phyloP scores from a whole-genome alignment of 2,329 filamentous ascomycete species.

The Aureobasidium subglaciale region DNA sequence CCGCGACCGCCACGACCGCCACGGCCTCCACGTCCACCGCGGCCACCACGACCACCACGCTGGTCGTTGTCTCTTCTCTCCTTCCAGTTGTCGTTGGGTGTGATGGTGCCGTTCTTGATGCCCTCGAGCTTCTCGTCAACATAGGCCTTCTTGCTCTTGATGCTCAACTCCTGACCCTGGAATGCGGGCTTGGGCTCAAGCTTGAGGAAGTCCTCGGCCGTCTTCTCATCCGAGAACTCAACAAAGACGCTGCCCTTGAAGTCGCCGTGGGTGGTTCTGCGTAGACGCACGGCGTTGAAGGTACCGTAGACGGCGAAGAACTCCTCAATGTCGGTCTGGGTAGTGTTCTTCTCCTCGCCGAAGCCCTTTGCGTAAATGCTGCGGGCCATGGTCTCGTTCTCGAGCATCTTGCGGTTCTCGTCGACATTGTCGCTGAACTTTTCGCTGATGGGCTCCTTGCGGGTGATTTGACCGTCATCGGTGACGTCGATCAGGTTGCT shows the following conservation, averaged over 20 bases:
- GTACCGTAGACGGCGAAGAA: slow-evolving; percentile 80
- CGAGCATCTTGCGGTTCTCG: slow-evolving; percentile 48
- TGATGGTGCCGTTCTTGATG: slow-evolving; percentile 14
- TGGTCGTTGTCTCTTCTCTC: slow-evolving; percentile 13
- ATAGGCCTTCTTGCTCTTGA: slow-evolving; percentile 86
- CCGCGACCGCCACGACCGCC: slow-evolving; percentile 3
- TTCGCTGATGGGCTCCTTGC: slow-evolving; percentile 60
- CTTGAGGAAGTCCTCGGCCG: slow-evolving; percentile 70
- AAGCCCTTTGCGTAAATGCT: slow-evolving; percentile 95
- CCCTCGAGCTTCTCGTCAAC: slow-evolving; percentile 45
- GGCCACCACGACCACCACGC: slow-evolving; percentile 12
- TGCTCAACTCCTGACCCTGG: slow-evolving; percentile 63
- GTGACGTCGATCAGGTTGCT: slow-evolving; percentile 66
- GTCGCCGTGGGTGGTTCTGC: slow-evolving; percentile 58
- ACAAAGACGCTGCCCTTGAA: slow-evolving; percentile 98
- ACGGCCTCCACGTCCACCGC: background rate
- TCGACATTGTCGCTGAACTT: slow-evolving; percentile 46
- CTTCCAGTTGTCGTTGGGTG: slow-evolving; percentile 7
- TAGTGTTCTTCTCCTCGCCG: slow-evolving; percentile 70
- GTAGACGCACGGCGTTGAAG: slow-evolving; percentile 76
- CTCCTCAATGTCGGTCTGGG: slow-evolving; percentile 88
- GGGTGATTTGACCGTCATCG: slow-evolving; percentile 67
- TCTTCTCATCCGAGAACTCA: slow-evolving; percentile 76
- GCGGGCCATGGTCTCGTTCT: slow-evolving; percentile 60
- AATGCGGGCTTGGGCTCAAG: slow-evolving; percentile 76